Conservation (phyloP, 768 basidiomycete genomes). For the Thelephora ganbajun region DNA sequence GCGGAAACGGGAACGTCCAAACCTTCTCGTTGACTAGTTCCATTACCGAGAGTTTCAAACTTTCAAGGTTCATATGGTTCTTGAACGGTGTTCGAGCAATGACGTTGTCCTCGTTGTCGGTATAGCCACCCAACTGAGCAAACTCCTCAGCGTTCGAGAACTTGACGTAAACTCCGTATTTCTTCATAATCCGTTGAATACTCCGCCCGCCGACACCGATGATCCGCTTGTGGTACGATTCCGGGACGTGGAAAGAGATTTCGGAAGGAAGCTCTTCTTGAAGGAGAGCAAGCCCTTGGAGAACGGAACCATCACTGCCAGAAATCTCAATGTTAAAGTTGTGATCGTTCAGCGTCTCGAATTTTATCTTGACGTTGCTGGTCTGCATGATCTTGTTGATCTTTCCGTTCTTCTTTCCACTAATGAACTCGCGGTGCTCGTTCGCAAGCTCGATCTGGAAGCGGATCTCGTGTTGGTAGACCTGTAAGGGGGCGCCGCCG, state of each 20-base stretch:
- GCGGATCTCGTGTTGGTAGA: slow-evolving; percentile 93
- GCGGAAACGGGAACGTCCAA: slow-evolving; percentile 7
- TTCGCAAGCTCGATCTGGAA: slow-evolving; percentile 97
- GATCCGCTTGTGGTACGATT: slow-evolving; percentile 96
- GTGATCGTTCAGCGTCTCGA: slow-evolving; percentile 94
- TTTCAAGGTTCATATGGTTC: slow-evolving; percentile 89
- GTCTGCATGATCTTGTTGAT: slow-evolving; percentile 99
- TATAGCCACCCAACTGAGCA: slow-evolving; percentile 85
- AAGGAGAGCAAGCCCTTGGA: slow-evolving; percentile 78
- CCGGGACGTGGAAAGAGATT: slow-evolving; percentile 96
- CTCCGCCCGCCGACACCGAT: slow-evolving; percentile 97
- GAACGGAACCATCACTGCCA: slow-evolving; percentile 69
- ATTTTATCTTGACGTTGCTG: slow-evolving; percentile 95
- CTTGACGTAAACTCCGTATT: slow-evolving; percentile 98
- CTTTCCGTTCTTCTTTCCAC: slow-evolving; percentile 98
- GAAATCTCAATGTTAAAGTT: slow-evolving; percentile 91
- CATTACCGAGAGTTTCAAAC: slow-evolving; percentile 93
- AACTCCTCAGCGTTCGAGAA: slow-evolving; percentile 98
- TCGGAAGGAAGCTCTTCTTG: slow-evolving; percentile 98
- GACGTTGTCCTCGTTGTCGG: slow-evolving; percentile 97
- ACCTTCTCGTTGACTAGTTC: slow-evolving; percentile 96
- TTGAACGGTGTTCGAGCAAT: slow-evolving; percentile 97
- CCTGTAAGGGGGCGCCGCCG: slow-evolving; percentile 24
- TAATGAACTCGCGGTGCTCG: slow-evolving; percentile 97
- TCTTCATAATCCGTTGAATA: slow-evolving; percentile 99